A percentile compares a stretch with the other conserved stretches of the same genome.
Conservation (phyloP, 2,329 filamentous ascomycete species). For the Colletotrichum magnum region DNA sequence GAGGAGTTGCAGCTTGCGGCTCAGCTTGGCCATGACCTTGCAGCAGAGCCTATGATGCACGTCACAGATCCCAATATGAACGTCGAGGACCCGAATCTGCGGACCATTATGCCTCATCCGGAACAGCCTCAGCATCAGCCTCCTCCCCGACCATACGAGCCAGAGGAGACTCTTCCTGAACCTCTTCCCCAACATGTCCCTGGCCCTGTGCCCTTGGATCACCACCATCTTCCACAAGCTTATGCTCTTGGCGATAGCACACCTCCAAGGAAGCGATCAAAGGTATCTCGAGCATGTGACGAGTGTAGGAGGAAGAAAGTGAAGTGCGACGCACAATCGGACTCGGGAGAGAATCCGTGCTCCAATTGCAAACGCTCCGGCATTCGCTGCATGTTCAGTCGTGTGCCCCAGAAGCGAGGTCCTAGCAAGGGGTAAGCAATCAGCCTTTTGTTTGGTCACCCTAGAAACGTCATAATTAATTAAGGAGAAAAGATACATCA, state of each 20-base stretch:
- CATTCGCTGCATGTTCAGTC: slow-evolving; percentile 86
- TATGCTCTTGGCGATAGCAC: slow-evolving; percentile 69
- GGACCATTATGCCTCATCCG: slow-evolving; percentile 60
- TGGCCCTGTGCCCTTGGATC: slow-evolving; percentile 51
- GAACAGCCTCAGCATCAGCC: slow-evolving; percentile 44
- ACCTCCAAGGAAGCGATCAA: slow-evolving; percentile 82
- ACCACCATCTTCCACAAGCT: slow-evolving; percentile 52
- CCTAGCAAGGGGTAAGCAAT: slow-evolving; percentile 84
- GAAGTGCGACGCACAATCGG: slow-evolving; percentile 86
- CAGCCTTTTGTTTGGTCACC: slow-evolving; percentile 25
- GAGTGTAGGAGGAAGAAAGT: slow-evolving; percentile 93
- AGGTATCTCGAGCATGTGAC: slow-evolving; percentile 90
- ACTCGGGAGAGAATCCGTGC: slow-evolving; percentile 80
- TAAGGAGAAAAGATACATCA: slow-evolving; percentile 79
- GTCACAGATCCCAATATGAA: slow-evolving; percentile 61
- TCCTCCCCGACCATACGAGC: slow-evolving; percentile 51
- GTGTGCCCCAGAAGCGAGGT: slow-evolving; percentile 88
- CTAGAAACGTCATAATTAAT: slow-evolving; percentile 34
- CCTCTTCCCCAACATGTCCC: slow-evolving; percentile 49
- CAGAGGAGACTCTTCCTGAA: slow-evolving; percentile 54
- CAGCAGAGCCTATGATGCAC: slow-evolving; percentile 63
- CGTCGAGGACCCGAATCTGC: slow-evolving; percentile 59
- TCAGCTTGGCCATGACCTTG: slow-evolving; percentile 69
- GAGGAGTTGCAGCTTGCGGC: slow-evolving; percentile 72
- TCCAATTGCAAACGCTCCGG: slow-evolving; percentile 84